Base-by-base conservation (phyloP, 352 stramenopile genomes). In the Phytophthora rubi region DNA sequence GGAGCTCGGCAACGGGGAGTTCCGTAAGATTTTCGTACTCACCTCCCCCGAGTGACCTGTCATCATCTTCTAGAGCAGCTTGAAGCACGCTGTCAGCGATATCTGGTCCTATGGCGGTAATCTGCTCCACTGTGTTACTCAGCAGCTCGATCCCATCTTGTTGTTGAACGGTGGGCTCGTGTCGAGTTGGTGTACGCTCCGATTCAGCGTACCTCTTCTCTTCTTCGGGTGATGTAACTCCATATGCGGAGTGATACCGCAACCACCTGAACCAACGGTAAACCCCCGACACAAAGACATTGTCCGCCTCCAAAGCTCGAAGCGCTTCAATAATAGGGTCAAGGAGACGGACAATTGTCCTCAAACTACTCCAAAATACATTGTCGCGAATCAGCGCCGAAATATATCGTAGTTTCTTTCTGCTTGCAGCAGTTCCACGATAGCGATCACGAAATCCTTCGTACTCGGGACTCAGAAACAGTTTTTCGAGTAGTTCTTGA, bases 261-360 rank as follows among this genome's bases (percentile, higher is more conserved):
- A 57, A 28, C 26, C 51, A 57, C 8, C 28, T 7, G 28, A 57
- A 57, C 51, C 28, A 57, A 0, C 28, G 23, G n/a, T 57, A 57
- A 7, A 57, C 51, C 28, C 26, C 51, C 9, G 51, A 57, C 23
- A 57, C 51, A 42, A 44, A 57, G 10, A 57, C 28, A 42, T 42
- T 42, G 51, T 57, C 28, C 0, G 51, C 51, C 42, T 57, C 28
- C 4, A 57, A n/a, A 21, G 13, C 5, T 13, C 21, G 9, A 15
- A 57, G 21, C 13, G 51, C 51, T 57, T 16, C 8, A 18, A 57
- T 57, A 57, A 57, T 57, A 13, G 51, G 51, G 28, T 57, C 51
- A 2, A 57, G 51, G 6, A 57, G 28, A 45, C 51, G 51, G 4
- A 57, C 51, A 21, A 42, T 42, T 1, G 32, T 44, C 26, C 28